Evolutionary conservation across 2,329 filamentous ascomycete genomes (phyloP).

Genomic region (Colletotrichum euphorbiae): DNA sequence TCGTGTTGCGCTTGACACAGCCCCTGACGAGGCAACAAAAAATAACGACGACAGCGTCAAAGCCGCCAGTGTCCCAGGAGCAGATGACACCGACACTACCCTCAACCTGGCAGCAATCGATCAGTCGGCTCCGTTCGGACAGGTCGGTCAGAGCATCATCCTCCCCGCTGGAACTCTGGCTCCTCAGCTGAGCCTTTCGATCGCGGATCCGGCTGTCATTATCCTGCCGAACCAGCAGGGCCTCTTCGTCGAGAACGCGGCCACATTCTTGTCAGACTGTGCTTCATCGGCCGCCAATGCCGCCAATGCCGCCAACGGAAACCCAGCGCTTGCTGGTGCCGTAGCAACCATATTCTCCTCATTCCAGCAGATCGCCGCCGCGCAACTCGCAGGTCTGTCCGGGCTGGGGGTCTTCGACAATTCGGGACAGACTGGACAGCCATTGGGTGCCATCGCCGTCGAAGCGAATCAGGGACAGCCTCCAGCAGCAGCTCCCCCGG

Average conservation of each 20-base stretch:
- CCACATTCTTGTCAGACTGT: conserved; percentile 50
- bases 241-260: conserved; percentile 51
- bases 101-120: conserved; percentile 45
- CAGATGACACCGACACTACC: conserved; percentile 12
- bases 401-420: conserved; percentile 35
- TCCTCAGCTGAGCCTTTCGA: conserved; percentile 48
- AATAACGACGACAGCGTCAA: conserved; percentile 38
- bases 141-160: conserved; percentile 49
- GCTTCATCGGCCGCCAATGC: conserved; percentile 43
- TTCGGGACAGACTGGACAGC: conserved; percentile 11
- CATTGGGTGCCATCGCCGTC: conserved; percentile 23
- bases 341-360: conserved; percentile 43
- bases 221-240: conserved; percentile 49
- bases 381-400: conserved; percentile 44
- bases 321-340: conserved; percentile 21
- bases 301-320: conserved; percentile 38
- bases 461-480: conserved; percentile 25
- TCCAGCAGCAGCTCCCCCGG: not conserved
- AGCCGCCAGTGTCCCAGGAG: conserved; percentile 41
- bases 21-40: conserved; percentile 4
- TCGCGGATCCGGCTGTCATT: conserved; percentile 53
- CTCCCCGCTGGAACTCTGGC: conserved; percentile 49
- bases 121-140: conserved; percentile 49
- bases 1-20: conserved; percentile 10
- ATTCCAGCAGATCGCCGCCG: conserved; percentile 46